Conservation (phyloP, 768 basidiomycete species). For the Lanmaoa rubissima region DNA sequence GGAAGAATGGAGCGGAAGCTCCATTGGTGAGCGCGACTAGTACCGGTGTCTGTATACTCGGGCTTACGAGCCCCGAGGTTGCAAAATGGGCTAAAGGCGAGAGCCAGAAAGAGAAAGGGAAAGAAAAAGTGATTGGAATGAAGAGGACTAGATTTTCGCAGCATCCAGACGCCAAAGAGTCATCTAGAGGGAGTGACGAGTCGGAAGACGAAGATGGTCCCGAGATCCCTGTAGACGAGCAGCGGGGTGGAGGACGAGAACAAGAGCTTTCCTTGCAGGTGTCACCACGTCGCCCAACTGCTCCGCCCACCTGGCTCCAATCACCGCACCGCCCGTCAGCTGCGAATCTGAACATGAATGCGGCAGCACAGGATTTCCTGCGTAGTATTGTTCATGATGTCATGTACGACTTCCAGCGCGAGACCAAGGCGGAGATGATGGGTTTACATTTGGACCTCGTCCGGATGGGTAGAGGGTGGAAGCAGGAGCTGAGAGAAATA, state of each 20-base stretch:
- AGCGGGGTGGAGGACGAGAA: conserved; percentile 21
- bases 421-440: conserved; percentile 69
- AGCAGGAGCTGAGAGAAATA: conserved; percentile 56
- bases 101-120: conserved; percentile 30
- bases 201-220: conserved; percentile 1
- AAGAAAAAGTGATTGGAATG: conserved; percentile 22
- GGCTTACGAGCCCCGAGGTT: conserved; percentile 54
- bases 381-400: conserved; percentile 66
- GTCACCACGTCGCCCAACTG: conserved; percentile 49
- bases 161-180: conserved; percentile 23
- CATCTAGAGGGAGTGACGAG: conserved; percentile 19
- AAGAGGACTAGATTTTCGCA: conserved; percentile 49
- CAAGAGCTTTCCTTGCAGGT: conserved; percentile 52
- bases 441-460: conserved; percentile 74
- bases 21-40: conserved; percentile 2
- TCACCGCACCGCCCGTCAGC: conserved; percentile 38
- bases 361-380: conserved; percentile 53
- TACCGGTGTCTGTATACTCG: conserved; percentile 34
- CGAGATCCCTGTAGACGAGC: conserved; percentile 1
- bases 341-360: conserved; percentile 28
- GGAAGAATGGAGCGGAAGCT: conserved; percentile 10
- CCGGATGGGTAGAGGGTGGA: conserved; percentile 68
- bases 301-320: conserved; percentile 37
- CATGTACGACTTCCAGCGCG: conserved; percentile 70
- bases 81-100: conserved; percentile 49